Percentiles rank a stretch among this genome's conserved stretches.
phyloP scores from a whole-genome alignment of 352 stramenopile species.

The Phytophthora crassamura region DNA sequence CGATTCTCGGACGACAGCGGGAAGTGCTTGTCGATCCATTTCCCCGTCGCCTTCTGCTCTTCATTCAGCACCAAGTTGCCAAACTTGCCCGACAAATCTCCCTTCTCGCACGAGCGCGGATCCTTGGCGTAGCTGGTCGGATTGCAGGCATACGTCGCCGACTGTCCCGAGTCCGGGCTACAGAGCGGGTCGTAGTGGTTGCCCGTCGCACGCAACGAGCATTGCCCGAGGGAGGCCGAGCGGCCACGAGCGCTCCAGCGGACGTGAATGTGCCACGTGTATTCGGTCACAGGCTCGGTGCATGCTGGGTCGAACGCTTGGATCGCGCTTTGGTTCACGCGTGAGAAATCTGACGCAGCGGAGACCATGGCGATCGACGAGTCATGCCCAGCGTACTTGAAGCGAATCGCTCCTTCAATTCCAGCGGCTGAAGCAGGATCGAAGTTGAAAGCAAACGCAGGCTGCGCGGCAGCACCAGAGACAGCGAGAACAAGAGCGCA shows the following conservation, averaged over 20 bases:
- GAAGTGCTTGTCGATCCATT: slow-evolving; percentile 43
- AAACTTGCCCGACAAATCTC: slow-evolving; percentile 60
- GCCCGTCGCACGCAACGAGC: slow-evolving; percentile 35
- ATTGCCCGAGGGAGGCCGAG: slow-evolving; percentile 41
- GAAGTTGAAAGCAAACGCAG: slow-evolving; percentile 31
- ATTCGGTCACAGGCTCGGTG: slow-evolving; percentile 29
- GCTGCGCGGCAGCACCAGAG: slow-evolving; percentile 2
- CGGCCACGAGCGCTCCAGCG: slow-evolving; percentile 32
- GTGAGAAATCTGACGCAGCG: slow-evolving; percentile 45
- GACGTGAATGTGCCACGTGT: slow-evolving; percentile 59
- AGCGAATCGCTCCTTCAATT: slow-evolving; percentile 26
- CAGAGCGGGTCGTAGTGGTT: slow-evolving; percentile 70
- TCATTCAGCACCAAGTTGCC: slow-evolving; percentile 36
- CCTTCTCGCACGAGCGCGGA: slow-evolving; percentile 51
- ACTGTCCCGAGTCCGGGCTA: slow-evolving; percentile 51
- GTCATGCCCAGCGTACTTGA: slow-evolving; percentile 30
- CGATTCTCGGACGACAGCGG: slow-evolving; percentile 35
- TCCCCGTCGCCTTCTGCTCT: slow-evolving; percentile 22
- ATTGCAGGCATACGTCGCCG: slow-evolving; percentile 46
- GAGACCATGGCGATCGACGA: slow-evolving; percentile 34
- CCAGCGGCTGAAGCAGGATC: slow-evolving; percentile 30
- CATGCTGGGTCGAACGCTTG: slow-evolving; percentile 35
- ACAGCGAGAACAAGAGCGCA: neutral
- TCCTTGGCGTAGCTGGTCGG: slow-evolving; percentile 40
- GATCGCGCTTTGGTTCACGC: slow-evolving; percentile 31